Conservation (phyloP, 495 filamentous ascomycete genomes). For the Penicillium egyptiacum region DNA sequence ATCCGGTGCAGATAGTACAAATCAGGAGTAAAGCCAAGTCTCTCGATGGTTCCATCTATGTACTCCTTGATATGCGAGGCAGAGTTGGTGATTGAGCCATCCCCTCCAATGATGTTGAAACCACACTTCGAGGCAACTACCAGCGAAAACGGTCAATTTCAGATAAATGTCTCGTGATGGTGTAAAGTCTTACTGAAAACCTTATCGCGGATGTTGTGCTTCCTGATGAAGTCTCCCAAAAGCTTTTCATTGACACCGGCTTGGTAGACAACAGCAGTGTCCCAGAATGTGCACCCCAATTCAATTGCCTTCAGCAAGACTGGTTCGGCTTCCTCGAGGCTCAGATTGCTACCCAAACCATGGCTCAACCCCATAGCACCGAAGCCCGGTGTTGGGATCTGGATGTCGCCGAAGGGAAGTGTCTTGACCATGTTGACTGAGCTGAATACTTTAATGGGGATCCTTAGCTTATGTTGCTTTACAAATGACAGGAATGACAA, state of each 20-base stretch:
- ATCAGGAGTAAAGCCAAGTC: constrained; percentile 51
- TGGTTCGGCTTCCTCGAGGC: constrained; percentile 48
- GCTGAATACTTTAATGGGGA: not conserved
- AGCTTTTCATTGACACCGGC: constrained; percentile 52
- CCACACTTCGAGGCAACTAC: constrained; percentile 53
- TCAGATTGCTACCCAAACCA: constrained; percentile 42
- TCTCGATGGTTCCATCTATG: constrained; percentile 52
- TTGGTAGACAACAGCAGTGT: constrained; percentile 52
- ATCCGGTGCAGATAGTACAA: constrained; percentile 46
- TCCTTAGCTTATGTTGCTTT: not conserved
- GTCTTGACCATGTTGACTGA: constrained; percentile 41
- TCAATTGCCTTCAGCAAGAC: constrained; percentile 52
- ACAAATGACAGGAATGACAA: not conserved
- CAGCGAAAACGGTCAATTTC: not conserved
- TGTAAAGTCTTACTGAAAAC: constrained; percentile 39
- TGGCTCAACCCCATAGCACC: constrained; percentile 50
- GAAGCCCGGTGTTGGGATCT: constrained; percentile 45
- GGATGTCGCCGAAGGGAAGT: constrained; percentile 40
- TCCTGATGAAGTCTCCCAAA: constrained; percentile 53
- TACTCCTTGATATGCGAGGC: constrained; percentile 51
- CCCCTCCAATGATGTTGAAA: constrained; percentile 35
- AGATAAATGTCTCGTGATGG: too few species aligned
- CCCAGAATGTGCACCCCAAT: constrained; percentile 54
- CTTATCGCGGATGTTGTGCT: constrained; percentile 51
- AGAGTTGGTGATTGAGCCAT: constrained; percentile 43